Evolutionary conservation across 2,329 filamentous ascomycete genomes (phyloP).

Genomic region (Monosporascus sp.): DNA sequence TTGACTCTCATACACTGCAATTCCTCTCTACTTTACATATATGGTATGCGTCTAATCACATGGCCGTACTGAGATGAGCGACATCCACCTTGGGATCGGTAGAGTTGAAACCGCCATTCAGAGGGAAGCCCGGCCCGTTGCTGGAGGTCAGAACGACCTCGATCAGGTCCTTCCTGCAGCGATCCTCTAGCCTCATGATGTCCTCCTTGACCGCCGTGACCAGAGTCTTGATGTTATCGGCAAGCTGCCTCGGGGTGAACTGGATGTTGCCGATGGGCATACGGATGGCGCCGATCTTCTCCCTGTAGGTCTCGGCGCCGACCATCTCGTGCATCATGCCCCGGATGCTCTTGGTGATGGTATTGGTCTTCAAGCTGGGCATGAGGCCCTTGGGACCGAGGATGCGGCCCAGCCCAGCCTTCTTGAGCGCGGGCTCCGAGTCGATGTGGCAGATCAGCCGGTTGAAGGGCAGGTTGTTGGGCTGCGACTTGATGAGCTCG

Average conservation of each 20-base stretch:
- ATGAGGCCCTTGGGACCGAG: conserved; percentile 88
- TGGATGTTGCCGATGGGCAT: conserved; percentile 88
- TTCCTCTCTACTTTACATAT: conserved; percentile 3
- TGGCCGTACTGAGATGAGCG: conserved; percentile 47
- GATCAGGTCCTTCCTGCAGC: conserved; percentile 65
- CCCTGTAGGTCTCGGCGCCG: conserved; percentile 81
- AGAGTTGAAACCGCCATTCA: conserved; percentile 73
- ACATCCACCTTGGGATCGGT: conserved; percentile 51
- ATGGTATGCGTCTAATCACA: conserved; percentile 34
- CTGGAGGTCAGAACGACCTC: conserved; percentile 81
- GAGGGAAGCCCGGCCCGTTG: conserved; percentile 76
- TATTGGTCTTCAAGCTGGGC: conserved; percentile 84
- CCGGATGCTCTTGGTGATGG: conserved; percentile 76
- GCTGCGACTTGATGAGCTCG: conserved; percentile 60
- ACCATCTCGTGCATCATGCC: conserved; percentile 74
- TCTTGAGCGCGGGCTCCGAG: conserved; percentile 71
- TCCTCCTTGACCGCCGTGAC: conserved; percentile 75
- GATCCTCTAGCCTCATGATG: conserved; percentile 58
- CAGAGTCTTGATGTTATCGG: conserved; percentile 75
- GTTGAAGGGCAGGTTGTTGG: conserved; percentile 80
- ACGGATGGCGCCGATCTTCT: conserved; percentile 76
- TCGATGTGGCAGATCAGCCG: conserved; percentile 79
- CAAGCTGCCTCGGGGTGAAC: conserved; percentile 82
- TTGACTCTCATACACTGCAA: conserved; percentile 1
- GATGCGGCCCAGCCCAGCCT: conserved; percentile 73